Conservation (phyloP, 371 early-diverging fungal species). For the Zancudomyces culisetae region DNA sequence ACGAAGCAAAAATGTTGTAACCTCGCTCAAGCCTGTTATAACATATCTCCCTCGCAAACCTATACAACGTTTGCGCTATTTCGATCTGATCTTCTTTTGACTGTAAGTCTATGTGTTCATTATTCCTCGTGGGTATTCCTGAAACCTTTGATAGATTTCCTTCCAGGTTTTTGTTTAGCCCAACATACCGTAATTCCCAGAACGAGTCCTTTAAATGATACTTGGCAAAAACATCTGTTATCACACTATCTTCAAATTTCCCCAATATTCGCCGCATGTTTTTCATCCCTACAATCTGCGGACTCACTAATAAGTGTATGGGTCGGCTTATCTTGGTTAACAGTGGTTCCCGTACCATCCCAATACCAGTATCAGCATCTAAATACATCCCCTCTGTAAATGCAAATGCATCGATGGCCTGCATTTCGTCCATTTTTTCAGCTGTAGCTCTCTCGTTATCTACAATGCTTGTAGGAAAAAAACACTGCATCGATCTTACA, state of each 20-base stretch:
- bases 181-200: conserved; percentile 2
- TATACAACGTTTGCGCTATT: neutral
- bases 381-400: too few relatives aligned
- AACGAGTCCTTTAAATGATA: neutral
- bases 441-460: too few relatives aligned
- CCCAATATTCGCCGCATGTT: neutral
- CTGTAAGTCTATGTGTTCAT: neutral
- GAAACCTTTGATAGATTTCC: too few relatives aligned
- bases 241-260: neutral
- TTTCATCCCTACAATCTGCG: neutral
- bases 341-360: too few relatives aligned
- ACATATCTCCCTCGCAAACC: neutral
- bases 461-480: conserved; percentile 8
- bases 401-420: too few relatives aligned
- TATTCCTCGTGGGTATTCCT: neutral
- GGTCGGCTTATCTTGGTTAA: neutral
- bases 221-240: neutral
- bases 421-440: too few relatives aligned
- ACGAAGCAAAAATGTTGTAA: neutral
- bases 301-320: neutral
- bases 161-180: neutral
- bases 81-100: neutral
- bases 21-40: neutral
- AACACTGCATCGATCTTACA: conserved; percentile 10
- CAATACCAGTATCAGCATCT: neutral